Evolutionary conservation across 2,329 filamentous ascomycete genomes (phyloP).

Genomic region (Penicillium brasilianum): DNA sequence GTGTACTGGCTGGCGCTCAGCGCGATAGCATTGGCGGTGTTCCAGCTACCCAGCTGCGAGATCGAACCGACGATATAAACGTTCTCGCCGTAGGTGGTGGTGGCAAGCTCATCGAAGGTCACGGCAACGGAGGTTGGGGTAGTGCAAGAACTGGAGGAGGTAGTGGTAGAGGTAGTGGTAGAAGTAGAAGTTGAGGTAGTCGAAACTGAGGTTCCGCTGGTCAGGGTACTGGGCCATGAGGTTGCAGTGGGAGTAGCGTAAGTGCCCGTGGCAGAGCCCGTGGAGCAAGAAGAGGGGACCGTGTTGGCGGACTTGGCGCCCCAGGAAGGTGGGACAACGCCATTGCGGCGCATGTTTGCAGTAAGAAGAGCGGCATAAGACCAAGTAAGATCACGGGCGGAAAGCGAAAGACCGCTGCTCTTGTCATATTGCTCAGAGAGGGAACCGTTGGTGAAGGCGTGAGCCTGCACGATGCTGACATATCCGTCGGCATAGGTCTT

Average conservation of each 20-base stretch:
- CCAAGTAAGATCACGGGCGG: constrained; percentile 52
- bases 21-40: constrained; percentile 58
- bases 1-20: constrained; percentile 68
- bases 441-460: constrained; percentile 38
- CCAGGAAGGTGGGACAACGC: constrained; percentile 42
- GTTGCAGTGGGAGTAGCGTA: constrained; percentile 41
- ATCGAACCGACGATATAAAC: constrained; percentile 69
- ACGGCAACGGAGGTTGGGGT: constrained; percentile 51
- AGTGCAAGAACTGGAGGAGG: constrained; percentile 35
- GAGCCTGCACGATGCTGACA: constrained; percentile 49
- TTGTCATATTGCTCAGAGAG: constrained; percentile 50
- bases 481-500: constrained; percentile 67
- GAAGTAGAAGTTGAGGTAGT: constrained; percentile 22
- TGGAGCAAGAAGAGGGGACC: constrained; percentile 37
- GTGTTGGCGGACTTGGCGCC: constrained; percentile 37
- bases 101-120: constrained; percentile 61
- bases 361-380: constrained; percentile 52
- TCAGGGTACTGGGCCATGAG: constrained; percentile 39
- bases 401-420: constrained; percentile 40
- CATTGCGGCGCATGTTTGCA: constrained; percentile 39
- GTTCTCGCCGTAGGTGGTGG: constrained; percentile 66
- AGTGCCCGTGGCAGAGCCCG: constrained; percentile 39
- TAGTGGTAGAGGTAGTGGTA: constrained; percentile 10
- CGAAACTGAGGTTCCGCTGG: constrained; percentile 19
- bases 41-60: constrained; percentile 67